Percentiles rank a stretch among this genome's conserved stretches.
Conservation (phyloP, 345 rosid species). For the Salix viminalis region DNA sequence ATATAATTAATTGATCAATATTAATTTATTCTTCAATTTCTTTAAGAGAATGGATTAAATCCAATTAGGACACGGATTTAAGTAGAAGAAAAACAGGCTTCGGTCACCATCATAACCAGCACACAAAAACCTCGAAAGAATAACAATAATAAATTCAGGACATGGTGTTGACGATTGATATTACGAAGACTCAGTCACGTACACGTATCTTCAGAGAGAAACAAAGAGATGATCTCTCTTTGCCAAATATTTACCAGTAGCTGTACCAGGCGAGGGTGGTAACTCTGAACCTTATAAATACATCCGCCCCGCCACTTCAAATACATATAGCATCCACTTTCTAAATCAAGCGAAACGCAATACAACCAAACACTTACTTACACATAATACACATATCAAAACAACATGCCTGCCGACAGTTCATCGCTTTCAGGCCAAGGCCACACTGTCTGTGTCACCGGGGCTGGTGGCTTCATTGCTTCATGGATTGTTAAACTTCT, state of each 20-base stretch:
- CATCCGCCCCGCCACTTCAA: not conserved
- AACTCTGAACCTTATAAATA: not conserved
- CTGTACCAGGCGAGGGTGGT: not conserved
- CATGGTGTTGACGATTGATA: too few species aligned
- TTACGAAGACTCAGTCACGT: too few species aligned
- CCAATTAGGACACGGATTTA: too few species aligned
- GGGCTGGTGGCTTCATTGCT: constrained; percentile 96
- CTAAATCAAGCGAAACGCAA: not conserved
- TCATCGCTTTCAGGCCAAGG: constrained; percentile 37
- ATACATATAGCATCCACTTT: not conserved
- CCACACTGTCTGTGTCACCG: constrained; percentile 84
- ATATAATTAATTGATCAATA: too few species aligned
- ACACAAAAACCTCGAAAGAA: too few species aligned
- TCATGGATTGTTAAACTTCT: constrained; percentile 93
- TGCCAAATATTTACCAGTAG: not conserved
- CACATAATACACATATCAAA: not conserved
- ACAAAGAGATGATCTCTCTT: too few species aligned
- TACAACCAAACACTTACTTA: not conserved
- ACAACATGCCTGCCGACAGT: constrained; percentile 22
- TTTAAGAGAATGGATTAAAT: too few species aligned
- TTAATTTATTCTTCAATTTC: too few species aligned
- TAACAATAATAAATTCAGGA: too few species aligned
- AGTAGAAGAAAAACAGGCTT: too few species aligned
- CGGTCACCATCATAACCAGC: too few species aligned
- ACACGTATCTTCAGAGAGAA: not conserved